Conservation (phyloP, 192 early-diverging fungal genomes). For the Coemansia sp. region DNA sequence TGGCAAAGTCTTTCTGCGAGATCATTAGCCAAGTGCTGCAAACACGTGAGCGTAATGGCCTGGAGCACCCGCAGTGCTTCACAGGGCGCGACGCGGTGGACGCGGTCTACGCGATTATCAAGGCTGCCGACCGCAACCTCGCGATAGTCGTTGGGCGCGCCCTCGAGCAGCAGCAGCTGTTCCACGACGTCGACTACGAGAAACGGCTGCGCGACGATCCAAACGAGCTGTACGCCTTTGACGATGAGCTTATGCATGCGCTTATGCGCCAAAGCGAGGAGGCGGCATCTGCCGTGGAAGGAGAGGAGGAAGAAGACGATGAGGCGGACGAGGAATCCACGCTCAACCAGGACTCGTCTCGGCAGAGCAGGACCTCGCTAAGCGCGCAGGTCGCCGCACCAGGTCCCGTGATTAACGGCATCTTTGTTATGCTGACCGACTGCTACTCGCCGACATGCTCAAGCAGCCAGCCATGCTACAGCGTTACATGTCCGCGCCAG, state of each 20-base stretch:
- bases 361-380: background rate
- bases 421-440: constrained; percentile 85
- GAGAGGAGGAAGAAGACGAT: constrained; percentile 17
- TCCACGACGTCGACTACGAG: constrained; percentile 88
- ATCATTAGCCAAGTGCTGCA: constrained; percentile 57
- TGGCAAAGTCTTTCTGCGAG: constrained; percentile 64
- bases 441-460: constrained; percentile 95
- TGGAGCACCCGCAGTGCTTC: constrained; percentile 85
- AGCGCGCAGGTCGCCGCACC: constrained; percentile 7
- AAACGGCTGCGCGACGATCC: constrained; percentile 83
- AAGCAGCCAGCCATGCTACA: constrained; percentile 80
- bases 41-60: constrained; percentile 70
- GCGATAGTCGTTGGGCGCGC: constrained; percentile 85
- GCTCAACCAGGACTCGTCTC: constrained; percentile 11
- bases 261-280: constrained; percentile 12
- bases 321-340: constrained; percentile 26
- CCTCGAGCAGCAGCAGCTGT: constrained; percentile 85
- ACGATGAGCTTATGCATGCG: constrained; percentile 42
- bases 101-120: constrained; percentile 74
- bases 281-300: background rate
- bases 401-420: constrained; percentile 60
- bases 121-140: constrained; percentile 82
- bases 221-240: constrained; percentile 82
- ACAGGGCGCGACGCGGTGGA: constrained; percentile 88
- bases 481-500: constrained; percentile 79